These are phyloP conservation scores for Fonsecaea nubica DNA, from an alignment of 2,329 filamentous ascomycete species.

Conservation along the genomic window DNA sequence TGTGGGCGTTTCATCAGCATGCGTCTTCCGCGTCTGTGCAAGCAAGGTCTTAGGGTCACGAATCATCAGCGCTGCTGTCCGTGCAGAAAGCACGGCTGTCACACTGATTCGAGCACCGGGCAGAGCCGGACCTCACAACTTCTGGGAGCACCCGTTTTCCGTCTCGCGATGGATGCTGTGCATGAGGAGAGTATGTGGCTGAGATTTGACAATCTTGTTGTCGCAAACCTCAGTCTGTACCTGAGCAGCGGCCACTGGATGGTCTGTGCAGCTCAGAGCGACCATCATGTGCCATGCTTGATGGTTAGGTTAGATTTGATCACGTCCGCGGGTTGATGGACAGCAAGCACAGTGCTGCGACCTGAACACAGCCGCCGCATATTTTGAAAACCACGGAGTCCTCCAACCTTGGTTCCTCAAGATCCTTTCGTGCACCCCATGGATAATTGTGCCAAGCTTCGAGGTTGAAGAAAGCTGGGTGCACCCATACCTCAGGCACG, in stretches of 20 bases:
- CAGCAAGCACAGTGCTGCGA: not conserved
- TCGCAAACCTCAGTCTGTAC: not conserved
- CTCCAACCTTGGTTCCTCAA: not conserved
- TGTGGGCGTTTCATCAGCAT: not conserved
- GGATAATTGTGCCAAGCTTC: not conserved
- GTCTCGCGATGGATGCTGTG: not conserved
- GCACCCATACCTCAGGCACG: not conserved
- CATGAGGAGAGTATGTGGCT: not conserved
- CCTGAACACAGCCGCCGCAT: not conserved
- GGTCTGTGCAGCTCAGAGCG: not conserved
- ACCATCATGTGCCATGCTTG: not conserved
- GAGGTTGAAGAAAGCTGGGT: not conserved
- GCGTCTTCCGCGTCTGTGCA: conserved; percentile 1
- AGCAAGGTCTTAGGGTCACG: not conserved
- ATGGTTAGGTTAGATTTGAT: not conserved
- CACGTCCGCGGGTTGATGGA: not conserved
- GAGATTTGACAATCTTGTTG: not conserved
- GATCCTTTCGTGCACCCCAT: not conserved
- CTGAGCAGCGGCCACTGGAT: no score
- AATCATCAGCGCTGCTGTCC: not conserved
- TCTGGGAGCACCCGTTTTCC: not conserved
- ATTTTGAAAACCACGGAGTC: not conserved
- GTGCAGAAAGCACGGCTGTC: not conserved
- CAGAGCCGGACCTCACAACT: not conserved
- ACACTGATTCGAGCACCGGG: not conserved